Percentiles rank a stretch among this genome's conserved stretches.
Evolutionary conservation across 2,329 filamentous ascomycete species (phyloP).

Genomic region (Dothideomycetidae sp.): DNA sequence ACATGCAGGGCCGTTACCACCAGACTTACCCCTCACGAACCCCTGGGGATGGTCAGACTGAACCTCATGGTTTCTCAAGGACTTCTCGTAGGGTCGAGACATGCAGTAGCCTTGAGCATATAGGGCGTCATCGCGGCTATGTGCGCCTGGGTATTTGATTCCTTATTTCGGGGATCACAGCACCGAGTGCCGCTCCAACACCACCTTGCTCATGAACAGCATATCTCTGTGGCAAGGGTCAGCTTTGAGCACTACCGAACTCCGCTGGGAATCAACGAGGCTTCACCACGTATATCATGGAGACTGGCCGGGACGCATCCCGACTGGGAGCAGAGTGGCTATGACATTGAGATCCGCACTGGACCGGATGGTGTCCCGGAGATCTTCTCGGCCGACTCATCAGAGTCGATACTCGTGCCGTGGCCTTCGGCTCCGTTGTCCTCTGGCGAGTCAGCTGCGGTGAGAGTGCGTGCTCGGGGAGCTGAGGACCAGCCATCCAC

Average conservation of each 20-base stretch:
- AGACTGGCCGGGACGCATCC: constrained; percentile 1
- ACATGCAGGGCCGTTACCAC: too few relatives aligned
- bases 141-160: too few relatives aligned
- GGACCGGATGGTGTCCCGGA: constrained; percentile 4
- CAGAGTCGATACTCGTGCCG: constrained; percentile 9
- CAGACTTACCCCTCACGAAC: too few relatives aligned
- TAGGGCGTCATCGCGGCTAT: too few relatives aligned
- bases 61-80: too few relatives aligned
- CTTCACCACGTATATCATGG: constrained; percentile 9
- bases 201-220: too few relatives aligned
- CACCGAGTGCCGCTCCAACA: too few relatives aligned
- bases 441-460: not conserved
- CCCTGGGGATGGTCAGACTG: too few relatives aligned
- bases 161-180: too few relatives aligned
- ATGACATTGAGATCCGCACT: constrained; percentile 7
- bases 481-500: not conserved
- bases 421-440: constrained; percentile 8
- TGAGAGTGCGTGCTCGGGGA: constrained; percentile 7
- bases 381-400: not conserved
- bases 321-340: constrained; percentile 8
- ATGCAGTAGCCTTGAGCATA: too few relatives aligned
- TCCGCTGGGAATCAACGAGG: constrained; percentile 1
- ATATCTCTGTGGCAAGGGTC: not conserved
- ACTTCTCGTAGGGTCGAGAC: too few relatives aligned
- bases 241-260: constrained; percentile 3